Base-by-base conservation (phyloP, 768 basidiomycete species). In the Tricholoma saponaceum region DNA sequence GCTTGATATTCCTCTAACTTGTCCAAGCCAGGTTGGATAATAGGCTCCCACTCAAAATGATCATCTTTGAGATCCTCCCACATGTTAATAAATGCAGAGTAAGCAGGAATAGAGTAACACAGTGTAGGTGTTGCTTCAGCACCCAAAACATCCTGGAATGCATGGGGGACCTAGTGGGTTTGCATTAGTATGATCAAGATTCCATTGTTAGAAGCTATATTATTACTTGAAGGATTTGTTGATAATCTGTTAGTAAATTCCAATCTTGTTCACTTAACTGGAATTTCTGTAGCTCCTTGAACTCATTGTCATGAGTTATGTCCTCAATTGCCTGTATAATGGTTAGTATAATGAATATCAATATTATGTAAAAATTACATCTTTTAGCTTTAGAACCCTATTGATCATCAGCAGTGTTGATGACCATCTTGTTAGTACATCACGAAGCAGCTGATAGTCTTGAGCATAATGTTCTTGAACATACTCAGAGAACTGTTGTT, bases 361-460 rank as follows among this genome's bases (percentile, higher is more conserved):
- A 55, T 14, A 56, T 51, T 52, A 49, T 10, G 50, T 23, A 55
- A 51, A 59, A 62, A 26, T 18, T 61, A 70, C 69, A 50, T 59
- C 55, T 33, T 63, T 61, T 30, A 71, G 62, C 35, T 64, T 32
- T 22, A 72, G 51, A 12, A 64, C 67, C 6, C 67, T 57, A 16
- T 69, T 61, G 50, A 70, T 66, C 70, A 72, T 72, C 0, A 68
- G 54, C 12, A 64, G 54, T 5, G 71, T 67, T 16, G 69, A 72
- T 12, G 67, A 71, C 72, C 72, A 74, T 1, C 65, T 51, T 16
- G 67, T 68, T 18, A 58, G 58, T 44, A 74, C 66, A 58, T 72
- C 69, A 3, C 60, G 57, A 35, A 74, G 53, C 3, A 74, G 67
- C 51, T 74, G 66, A 18, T 69, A 63, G 22, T 66, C 60, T 22